Evolutionary conservation across 78 protist genomes (phyloP), one percentile per base, ranked within the genome.

Genomic region (Neovahlkampfia damariscottae): DNA sequence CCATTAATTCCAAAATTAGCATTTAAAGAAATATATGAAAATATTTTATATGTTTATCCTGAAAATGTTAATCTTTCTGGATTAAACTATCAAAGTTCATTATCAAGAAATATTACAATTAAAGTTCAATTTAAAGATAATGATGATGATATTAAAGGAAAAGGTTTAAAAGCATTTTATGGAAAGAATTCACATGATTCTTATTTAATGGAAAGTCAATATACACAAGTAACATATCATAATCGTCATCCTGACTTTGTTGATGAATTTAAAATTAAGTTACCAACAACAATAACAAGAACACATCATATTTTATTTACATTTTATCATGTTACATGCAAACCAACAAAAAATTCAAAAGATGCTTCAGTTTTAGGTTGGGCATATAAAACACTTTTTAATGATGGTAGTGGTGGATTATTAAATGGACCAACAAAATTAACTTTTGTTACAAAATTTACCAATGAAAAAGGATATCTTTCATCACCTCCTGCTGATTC

Each of bases 251-350:
- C 72, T 28, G 72, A 69, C 70, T n/a, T 69, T 10, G 72, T 19
- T 19, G 72, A 69, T 19, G 72, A 69, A 32, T 10, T 69, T 19
- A 69, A 19, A 19, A 19, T 69, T 10, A 19, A 19, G 19, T 32
- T 69, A 10, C 72, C 72, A 10, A 10, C 19, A 19, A 19, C 19
- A 10, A 19, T 69, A 19, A 69, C 72, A 10, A 19, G 67, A 19
- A 10, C 70, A 10, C 72, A 69, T 19, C 72, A 69, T 32, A 19
- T 69, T 28, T 32, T 69, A 10, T 69, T 69, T 32, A 69, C 72
- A n/a, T 32, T 28, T 10, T 69, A 69, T 32, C 72, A 69, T 19
- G 72, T 69, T 10, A 28, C 72, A 69, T 19, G 19, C 19, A 19
- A 69, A 50, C 34, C 19, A 50, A 50, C 19, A 50, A 50, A 50